Evolutionary conservation across 768 basidiomycete genomes (phyloP).

Genomic region (Serendipita indica): DNA sequence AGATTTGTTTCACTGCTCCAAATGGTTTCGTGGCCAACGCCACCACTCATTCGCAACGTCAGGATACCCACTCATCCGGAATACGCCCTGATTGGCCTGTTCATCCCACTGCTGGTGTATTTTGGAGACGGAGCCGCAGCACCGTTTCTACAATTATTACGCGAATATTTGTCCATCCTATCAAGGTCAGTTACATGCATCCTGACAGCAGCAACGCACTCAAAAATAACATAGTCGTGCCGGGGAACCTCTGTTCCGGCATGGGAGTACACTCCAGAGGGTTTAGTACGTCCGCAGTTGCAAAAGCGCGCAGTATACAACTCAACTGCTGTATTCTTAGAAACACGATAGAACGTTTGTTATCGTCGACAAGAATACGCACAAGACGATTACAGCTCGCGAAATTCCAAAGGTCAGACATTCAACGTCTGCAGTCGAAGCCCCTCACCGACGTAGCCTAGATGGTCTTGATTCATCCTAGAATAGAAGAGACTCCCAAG

Average conservation of each 20-base stretch:
- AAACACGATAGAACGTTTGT: slow-evolving; percentile 62
- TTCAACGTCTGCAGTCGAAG: not conserved
- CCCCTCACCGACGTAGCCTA: slow-evolving; percentile 18
- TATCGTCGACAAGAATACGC: slow-evolving; percentile 41
- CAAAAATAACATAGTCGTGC: slow-evolving; percentile 39
- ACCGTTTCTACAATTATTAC: slow-evolving; percentile 11
- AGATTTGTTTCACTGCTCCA: too few relatives aligned
- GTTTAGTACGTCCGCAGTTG: too few relatives aligned
- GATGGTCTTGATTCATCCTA: slow-evolving; percentile 55
- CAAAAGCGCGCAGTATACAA: too few relatives aligned
- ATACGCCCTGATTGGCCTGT: too few relatives aligned
- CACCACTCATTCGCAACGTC: too few relatives aligned
- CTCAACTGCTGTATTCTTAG: slow-evolving; percentile 28
- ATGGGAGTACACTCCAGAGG: slow-evolving; percentile 42
- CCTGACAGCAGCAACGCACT: too few relatives aligned
- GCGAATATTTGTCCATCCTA: slow-evolving; percentile 33
- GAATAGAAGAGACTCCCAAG: slow-evolving; percentile 32
- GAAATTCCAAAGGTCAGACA: slow-evolving; percentile 39
- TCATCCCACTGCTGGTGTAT: too few relatives aligned
- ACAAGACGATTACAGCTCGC: slow-evolving; percentile 51
- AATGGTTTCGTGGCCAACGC: too few relatives aligned
- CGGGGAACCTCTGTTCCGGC: slow-evolving; percentile 45
- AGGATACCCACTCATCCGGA: too few relatives aligned
- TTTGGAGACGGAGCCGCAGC: too few relatives aligned
- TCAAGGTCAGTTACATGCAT: slow-evolving; percentile 34